Conservation (phyloP, 805 yeast genomes). For the Candida ulmi region DNA sequence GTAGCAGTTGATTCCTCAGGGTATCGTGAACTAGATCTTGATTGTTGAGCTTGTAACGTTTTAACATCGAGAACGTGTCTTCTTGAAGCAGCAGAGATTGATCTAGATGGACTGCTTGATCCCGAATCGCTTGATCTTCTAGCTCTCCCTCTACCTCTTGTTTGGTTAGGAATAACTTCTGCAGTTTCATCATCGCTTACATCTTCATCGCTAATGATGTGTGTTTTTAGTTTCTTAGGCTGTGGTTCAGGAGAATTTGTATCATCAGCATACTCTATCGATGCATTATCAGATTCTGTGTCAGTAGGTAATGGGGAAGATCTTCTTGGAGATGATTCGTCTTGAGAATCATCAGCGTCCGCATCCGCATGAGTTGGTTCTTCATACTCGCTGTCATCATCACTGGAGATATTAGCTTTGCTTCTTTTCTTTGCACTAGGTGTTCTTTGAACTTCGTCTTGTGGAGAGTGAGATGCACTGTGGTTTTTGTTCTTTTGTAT, state of each 20-base stretch:
- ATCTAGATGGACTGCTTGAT: neutral
- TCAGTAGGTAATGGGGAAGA: neutral
- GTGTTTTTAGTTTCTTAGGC: neutral
- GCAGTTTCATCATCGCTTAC: neutral
- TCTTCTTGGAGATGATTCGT: neutral
- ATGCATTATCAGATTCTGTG: neutral
- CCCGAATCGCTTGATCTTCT: neutral
- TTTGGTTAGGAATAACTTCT: neutral
- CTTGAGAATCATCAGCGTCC: slow-evolving; percentile 13
- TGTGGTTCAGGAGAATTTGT: neutral
- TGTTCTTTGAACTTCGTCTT: neutral
- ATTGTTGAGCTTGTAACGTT: slow-evolving; percentile 3
- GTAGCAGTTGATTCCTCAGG: slow-evolving; percentile 25
- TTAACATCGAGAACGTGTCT: slow-evolving; percentile 5
- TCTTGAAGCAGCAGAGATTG: slow-evolving; percentile 2
- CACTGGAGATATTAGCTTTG: neutral
- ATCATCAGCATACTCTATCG: neutral
- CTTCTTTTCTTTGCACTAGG: neutral
- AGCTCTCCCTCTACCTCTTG: neutral
- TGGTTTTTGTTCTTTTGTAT: too few species aligned
- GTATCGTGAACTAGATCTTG: slow-evolving; percentile 4
- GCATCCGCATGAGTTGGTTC: slow-evolving; percentile 1
- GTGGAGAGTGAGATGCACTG: neutral
- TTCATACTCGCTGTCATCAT: slow-evolving; percentile 9
- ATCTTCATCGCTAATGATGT: neutral